Evolutionary conservation across 1,284 basidiomycete genomes (phyloP).

Genomic region (Puccinia polysora): DNA sequence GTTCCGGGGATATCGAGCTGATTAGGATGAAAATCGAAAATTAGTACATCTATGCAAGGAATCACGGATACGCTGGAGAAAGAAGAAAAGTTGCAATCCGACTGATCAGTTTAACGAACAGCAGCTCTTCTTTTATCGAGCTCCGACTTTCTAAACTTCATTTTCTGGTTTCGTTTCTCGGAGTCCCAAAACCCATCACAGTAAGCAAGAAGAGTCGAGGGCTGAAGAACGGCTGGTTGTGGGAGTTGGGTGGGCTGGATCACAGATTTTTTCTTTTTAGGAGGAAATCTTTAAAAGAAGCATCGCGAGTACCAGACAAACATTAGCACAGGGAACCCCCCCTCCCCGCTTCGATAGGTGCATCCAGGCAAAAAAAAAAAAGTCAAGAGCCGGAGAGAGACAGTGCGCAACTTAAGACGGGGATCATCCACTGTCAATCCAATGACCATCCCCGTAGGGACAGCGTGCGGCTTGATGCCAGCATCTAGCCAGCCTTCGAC

Average conservation of each 20-base stretch:
- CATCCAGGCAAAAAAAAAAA: no score
- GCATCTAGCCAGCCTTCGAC: constrained; percentile 21
- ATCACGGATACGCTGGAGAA: background rate
- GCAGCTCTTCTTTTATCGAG: constrained; percentile 24
- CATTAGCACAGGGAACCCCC: background rate
- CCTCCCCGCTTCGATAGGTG: no score
- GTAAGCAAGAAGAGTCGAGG: constrained; percentile 5
- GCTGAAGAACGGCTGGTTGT: constrained; percentile 21
- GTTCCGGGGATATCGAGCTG: constrained; percentile 65
- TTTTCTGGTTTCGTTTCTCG: background rate
- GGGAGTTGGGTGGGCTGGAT: background rate
- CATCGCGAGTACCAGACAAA: background rate
- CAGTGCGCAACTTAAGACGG: constrained; percentile 25
- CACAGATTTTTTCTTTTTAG: constrained; percentile 16
- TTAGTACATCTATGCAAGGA: background rate
- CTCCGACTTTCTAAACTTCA: constrained; percentile 32
- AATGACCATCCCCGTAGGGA: constrained; percentile 35
- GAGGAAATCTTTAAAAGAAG: constrained; percentile 28
- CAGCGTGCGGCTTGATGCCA: constrained; percentile 11
- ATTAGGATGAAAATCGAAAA: constrained; percentile 42
- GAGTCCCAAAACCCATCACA: constrained; percentile 33
- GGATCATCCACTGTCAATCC: constrained; percentile 41
- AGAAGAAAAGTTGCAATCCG: background rate
- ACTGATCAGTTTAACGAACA: constrained; percentile 5
- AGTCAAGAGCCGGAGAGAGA: no score